Evolutionary conservation across 2,329 filamentous ascomycete genomes (phyloP), one percentile per base, ranked within the genome.

Genomic region (Coniella lustricola): DNA sequence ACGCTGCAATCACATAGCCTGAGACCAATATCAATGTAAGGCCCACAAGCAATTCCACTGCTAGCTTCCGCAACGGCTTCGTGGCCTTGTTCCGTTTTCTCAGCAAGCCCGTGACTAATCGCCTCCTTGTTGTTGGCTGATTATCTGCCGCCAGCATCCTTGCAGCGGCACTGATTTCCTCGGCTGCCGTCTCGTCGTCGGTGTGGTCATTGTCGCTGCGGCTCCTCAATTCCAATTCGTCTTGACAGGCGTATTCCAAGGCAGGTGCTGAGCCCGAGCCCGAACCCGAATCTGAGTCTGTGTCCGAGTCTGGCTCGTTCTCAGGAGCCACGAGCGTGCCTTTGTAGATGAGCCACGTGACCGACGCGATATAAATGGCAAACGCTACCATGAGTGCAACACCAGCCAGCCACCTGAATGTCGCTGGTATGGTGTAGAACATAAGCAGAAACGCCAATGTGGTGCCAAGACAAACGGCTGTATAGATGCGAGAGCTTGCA

Each of bases 1-100:
- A 66, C 54, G 71, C 71, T 3, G 73, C 67, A 39, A 77, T 67
- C 34, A 76, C 63, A 50, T 74, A 76, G 38, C 72, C 70, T 14
- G 71, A 68, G 3, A 76, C 48, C 3, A 67, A 67, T 17, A 77
- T 62, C 3, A 67, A 60, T 4, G 70, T 25, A 25, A 76, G 62
- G 13, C 72, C 71, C 21, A 72, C 18, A 4, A 69, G 3, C 7
- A 77, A 68, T 4, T 70, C 64, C 46, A 53, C 51, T 51, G 57
- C 48, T 43, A 55, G 50, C 49, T 47, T 50, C 20, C 42, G 41
- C 42, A 56, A 41, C 9, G 51, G 36, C 45, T 54, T 57, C 32
- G 34, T 38, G 50, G 18, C 21, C 10, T 34, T 22, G 10, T 9
- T 21, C 18, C 44, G 17, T 12, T 16, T 41, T n/a, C 38, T 41